phyloP scores from a whole-genome alignment of 768 basidiomycete species.

The Macrolepiota fuliginosa region DNA sequence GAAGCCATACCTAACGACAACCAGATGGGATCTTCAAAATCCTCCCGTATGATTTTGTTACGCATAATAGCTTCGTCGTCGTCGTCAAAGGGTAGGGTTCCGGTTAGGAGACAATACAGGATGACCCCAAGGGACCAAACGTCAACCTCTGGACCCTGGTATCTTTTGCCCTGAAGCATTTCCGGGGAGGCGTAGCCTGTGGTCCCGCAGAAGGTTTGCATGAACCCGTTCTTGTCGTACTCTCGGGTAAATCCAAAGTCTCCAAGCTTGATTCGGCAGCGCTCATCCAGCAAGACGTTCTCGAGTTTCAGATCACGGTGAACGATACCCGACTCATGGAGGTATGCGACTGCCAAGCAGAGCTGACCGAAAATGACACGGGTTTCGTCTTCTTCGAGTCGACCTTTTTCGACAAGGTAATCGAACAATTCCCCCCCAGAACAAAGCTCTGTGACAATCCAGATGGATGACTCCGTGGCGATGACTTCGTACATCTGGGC shows the following conservation, averaged over 20 bases:
- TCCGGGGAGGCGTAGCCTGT: conserved; percentile 94
- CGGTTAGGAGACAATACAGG: conserved; percentile 84
- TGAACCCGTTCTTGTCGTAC: conserved; percentile 70
- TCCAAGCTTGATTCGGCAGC: conserved; percentile 87
- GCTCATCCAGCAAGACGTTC: conserved; percentile 90
- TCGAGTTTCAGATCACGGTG: conserved; percentile 97
- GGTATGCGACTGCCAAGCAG: conserved; percentile 88
- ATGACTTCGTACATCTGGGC: conserved; percentile 97
- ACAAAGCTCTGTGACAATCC: conserved; percentile 97
- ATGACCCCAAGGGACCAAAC: conserved; percentile 95
- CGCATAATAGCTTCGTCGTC: conserved; percentile 86
- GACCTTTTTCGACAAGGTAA: conserved; percentile 93
- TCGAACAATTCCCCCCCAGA: conserved; percentile 97
- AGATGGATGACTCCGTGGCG: conserved; percentile 92
- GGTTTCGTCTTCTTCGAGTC: conserved; percentile 81
- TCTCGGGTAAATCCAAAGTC: conserved; percentile 96
- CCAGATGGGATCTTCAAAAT: conserved; percentile 93
- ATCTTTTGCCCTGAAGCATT: conserved; percentile 85
- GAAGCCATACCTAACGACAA: conserved; percentile 67
- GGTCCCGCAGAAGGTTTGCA: conserved; percentile 96
- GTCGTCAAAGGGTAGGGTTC: conserved; percentile 87
- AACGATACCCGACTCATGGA: conserved; percentile 91
- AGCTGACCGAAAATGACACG: conserved; percentile 93
- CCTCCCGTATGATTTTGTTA: conserved; percentile 76
- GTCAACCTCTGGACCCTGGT: conserved; percentile 95